phyloP scores from a whole-genome alignment of 805 yeast species.

The Lipomyces lipofer region DNA sequence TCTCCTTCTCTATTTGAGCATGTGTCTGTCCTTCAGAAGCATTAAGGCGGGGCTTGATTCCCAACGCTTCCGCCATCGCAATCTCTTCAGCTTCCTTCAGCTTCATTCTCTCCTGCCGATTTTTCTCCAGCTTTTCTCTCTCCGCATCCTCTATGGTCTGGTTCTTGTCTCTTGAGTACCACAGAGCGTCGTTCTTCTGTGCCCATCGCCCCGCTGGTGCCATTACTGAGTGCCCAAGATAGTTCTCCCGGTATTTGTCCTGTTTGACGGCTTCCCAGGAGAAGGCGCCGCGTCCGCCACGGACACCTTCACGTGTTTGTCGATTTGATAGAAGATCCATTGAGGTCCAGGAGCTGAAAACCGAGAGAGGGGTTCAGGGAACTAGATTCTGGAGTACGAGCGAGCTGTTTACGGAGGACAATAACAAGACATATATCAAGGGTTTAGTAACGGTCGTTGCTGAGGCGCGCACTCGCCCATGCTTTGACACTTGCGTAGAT shows the following conservation, averaged over 20 bases:
- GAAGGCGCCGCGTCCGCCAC: conserved; percentile 33
- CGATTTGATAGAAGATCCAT: conserved; percentile 25
- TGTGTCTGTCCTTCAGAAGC: background rate
- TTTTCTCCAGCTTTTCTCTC: conserved; percentile 8
- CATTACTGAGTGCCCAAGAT: conserved; percentile 37
- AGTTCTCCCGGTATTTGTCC: conserved; percentile 34
- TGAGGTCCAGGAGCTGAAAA: background rate
- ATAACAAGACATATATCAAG: too few relatives aligned
- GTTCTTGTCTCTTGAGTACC: conserved; percentile 34
- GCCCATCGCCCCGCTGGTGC: conserved; percentile 36
- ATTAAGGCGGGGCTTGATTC: conserved; percentile 8
- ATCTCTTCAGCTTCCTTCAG: conserved; percentile 28
- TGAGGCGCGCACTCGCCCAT: too few relatives aligned
- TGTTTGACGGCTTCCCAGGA: conserved; percentile 36
- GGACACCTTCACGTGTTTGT: conserved; percentile 26
- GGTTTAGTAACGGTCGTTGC: too few relatives aligned
- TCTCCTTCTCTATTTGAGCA: background rate
- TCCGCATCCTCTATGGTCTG: background rate
- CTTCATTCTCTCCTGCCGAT: conserved; percentile 11
- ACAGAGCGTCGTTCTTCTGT: conserved; percentile 29
- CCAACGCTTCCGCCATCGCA: conserved; percentile 31
- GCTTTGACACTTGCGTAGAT: too few relatives aligned
- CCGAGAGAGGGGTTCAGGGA: background rate
- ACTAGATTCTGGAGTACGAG: too few relatives aligned
- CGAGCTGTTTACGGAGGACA: too few relatives aligned